Evolutionary conservation across 768 basidiomycete species (phyloP).

Genomic region (Crassisporium funariophilum): DNA sequence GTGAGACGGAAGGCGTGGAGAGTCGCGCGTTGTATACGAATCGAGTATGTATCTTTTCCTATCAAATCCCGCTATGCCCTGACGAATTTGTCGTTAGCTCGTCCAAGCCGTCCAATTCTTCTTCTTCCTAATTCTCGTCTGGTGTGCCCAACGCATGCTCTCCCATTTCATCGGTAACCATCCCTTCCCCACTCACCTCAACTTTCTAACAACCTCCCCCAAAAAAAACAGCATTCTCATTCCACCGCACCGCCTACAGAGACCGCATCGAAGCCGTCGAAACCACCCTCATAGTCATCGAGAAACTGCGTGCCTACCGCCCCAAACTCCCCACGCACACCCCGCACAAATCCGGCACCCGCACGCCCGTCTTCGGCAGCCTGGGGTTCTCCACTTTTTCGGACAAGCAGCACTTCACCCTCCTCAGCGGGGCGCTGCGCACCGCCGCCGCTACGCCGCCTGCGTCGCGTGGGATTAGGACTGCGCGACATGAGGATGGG

Average conservation of each 20-base stretch:
- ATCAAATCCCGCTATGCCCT: not conserved
- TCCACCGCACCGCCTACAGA: constrained; percentile 76
- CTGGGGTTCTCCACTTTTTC: constrained; percentile 32
- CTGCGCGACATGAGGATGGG: constrained; percentile 21
- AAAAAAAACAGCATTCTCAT: constrained; percentile 64
- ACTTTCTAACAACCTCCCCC: not conserved
- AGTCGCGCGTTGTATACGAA: constrained; percentile 66
- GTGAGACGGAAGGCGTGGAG: constrained; percentile 32
- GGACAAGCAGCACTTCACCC: constrained; percentile 49
- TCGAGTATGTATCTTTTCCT: constrained; percentile 39
- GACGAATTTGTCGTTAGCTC: constrained; percentile 36
- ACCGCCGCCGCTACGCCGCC: not conserved
- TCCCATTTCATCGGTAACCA: constrained; percentile 60
- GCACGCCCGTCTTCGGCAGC: constrained; percentile 45
- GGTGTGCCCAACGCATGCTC: constrained; percentile 66
- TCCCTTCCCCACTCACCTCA: not conserved
- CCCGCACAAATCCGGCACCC: constrained; percentile 37
- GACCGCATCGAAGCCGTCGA: constrained; percentile 67
- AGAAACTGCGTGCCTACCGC: constrained; percentile 65
- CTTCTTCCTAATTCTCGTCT: constrained; percentile 72
- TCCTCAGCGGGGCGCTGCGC: constrained; percentile 31
- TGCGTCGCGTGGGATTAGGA: constrained; percentile 7
- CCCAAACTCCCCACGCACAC: constrained; percentile 41
- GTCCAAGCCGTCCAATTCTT: constrained; percentile 68
- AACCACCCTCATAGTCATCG: constrained; percentile 58